Conservation (phyloP, 805 yeast genomes). For the Cyberlindnera saturnus region DNA sequence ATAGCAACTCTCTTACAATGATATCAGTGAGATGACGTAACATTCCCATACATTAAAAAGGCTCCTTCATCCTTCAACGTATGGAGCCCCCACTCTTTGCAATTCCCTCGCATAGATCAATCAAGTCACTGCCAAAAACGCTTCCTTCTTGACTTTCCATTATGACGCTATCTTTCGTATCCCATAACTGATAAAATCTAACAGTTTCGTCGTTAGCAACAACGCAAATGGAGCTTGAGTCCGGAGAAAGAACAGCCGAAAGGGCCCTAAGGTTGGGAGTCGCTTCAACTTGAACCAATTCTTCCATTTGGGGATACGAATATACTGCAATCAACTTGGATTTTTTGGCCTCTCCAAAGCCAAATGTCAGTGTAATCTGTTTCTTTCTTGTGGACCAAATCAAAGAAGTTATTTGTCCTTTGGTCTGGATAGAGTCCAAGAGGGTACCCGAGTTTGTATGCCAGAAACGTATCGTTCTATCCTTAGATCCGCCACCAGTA, state of each 20-base stretch:
- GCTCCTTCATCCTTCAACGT: slow-evolving; percentile 13
- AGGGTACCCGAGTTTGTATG: slow-evolving; percentile 75
- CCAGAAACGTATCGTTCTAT: slow-evolving; percentile 80
- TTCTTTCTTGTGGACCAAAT: slow-evolving; percentile 63
- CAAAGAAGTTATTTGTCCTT: slow-evolving; percentile 73
- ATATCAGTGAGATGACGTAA: background rate
- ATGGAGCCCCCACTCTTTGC: slow-evolving; percentile 23
- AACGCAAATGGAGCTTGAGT: slow-evolving; percentile 54
- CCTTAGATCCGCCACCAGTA: slow-evolving; percentile 88
- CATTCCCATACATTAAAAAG: no score
- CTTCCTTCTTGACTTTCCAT: slow-evolving; percentile 37
- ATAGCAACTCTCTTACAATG: no score
- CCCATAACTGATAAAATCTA: slow-evolving; percentile 71
- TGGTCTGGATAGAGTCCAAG: slow-evolving; percentile 47
- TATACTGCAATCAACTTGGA: slow-evolving; percentile 54
- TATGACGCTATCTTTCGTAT: slow-evolving; percentile 29
- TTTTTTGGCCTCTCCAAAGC: slow-evolving; percentile 54
- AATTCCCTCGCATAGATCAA: slow-evolving; percentile 56
- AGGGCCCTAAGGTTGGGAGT: slow-evolving; percentile 51
- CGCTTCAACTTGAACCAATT: slow-evolving; percentile 43
- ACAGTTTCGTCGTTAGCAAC: slow-evolving; percentile 78
- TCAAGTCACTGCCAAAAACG: slow-evolving; percentile 48
- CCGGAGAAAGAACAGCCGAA: slow-evolving; percentile 64
- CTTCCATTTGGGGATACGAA: slow-evolving; percentile 58
- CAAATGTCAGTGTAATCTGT: slow-evolving; percentile 76